phyloP scores from a whole-genome alignment of 2,329 filamentous ascomycete genomes.

The Neonectria sp. region DNA sequence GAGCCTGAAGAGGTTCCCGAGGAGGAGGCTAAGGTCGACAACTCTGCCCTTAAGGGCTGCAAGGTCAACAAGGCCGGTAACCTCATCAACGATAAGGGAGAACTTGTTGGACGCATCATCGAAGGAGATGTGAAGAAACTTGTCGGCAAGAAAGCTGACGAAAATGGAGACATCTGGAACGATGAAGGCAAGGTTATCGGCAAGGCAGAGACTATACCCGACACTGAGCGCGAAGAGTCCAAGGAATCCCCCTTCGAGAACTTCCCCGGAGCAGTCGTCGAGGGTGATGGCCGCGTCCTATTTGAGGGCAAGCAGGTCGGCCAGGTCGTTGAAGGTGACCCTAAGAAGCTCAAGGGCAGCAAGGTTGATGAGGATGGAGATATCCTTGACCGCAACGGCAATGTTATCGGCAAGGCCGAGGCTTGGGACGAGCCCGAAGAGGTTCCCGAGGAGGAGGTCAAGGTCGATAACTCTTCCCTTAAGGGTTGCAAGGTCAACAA shows the following conservation, averaged over 20 bases:
- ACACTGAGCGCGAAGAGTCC: slow-evolving; percentile 65
- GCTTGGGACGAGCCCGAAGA: slow-evolving; percentile 71
- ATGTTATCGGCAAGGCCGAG: slow-evolving; percentile 77
- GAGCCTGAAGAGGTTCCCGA: slow-evolving; percentile 14
- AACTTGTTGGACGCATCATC: slow-evolving; percentile 73
- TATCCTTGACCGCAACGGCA: slow-evolving; percentile 77
- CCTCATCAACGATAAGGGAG: slow-evolving; percentile 67
- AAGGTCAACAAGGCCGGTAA: slow-evolving; percentile 74
- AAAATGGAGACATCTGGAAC: slow-evolving; percentile 79
- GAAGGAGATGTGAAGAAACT: slow-evolving; percentile 76
- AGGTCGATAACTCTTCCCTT: slow-evolving; percentile 70
- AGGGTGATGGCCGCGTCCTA: slow-evolving; percentile 67
- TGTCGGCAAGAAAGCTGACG: slow-evolving; percentile 74
- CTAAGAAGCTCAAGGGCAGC: slow-evolving; percentile 75
- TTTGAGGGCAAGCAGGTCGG: slow-evolving; percentile 71
- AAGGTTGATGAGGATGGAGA: slow-evolving; percentile 79
- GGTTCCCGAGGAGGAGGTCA: slow-evolving; percentile 66
- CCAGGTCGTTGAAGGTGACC: slow-evolving; percentile 74
- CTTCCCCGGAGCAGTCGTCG: slow-evolving; percentile 69
- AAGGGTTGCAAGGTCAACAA: neutral
- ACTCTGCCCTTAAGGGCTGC: slow-evolving; percentile 65
- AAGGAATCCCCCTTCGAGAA: slow-evolving; percentile 70
- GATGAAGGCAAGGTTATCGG: slow-evolving; percentile 79
- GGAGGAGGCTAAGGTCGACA: slow-evolving; percentile 55
- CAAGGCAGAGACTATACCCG: slow-evolving; percentile 72